Evolutionary conservation across 192 early-diverging fungal species (phyloP), one percentile per base, ranked within the genome.

Genomic region (Geranomyces michiganensis): DNA sequence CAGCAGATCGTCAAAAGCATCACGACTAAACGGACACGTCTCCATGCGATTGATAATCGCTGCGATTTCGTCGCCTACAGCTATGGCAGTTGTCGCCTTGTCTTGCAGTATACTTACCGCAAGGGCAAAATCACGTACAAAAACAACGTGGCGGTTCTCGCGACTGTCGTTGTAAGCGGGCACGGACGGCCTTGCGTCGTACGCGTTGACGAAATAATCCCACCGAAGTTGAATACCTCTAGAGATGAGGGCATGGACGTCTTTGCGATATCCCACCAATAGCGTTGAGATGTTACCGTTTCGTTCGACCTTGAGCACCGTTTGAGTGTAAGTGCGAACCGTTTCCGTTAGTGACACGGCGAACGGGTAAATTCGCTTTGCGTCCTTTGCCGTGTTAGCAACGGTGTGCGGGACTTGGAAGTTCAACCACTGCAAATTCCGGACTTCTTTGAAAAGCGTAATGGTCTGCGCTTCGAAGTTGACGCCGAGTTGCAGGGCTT

Each of bases 401-500:
- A 99, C 88, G 44, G 91, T 89, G 60, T 93, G 92, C 24, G 96
- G 96, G 0, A 99, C 92, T 69, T 89, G 91, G 81, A 92, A 99
- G 33, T 93, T 91, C 19, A 99, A 84, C 94, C 94, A 97, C n/a
- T 94, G 70, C 72, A 99, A 80, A 76, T 99, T 94, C 41, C 96
- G 89, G 32, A 99, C 96, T 79, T 99, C 98, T 81, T 99, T 99
- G 84, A 99, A 99, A 61, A 99, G 80, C 0, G 94, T 92, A 63
- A 99, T 94, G 65, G 94, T 89, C 76, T 96, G 93, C 0, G 86
- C 80, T 70, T 99, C 97, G 79, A 99, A 99, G 73, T 94, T 96
- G 67, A 99, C 88, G 58, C 85, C 85, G 9, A 99, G 85, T 73
- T 93, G 90, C 30, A 87, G 70, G 13, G 45, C 36, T 61, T 81